Evolutionary conservation across 2,329 filamentous ascomycete species (phyloP).

Genomic region (Ceratocystis alfenasii): DNA sequence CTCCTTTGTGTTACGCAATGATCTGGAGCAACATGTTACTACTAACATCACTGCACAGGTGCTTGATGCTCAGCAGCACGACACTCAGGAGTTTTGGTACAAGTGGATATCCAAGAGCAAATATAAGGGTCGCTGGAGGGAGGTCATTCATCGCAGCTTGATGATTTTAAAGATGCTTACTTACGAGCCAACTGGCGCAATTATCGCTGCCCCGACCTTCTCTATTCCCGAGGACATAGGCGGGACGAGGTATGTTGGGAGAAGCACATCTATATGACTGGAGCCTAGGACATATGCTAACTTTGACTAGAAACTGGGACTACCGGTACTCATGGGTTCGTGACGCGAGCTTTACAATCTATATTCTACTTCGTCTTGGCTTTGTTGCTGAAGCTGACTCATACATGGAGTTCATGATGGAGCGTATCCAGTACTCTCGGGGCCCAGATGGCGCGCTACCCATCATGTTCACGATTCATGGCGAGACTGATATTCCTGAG

Average conservation of each 20-base stretch:
- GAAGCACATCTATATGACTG: neutral
- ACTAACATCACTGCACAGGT: conserved; percentile 45
- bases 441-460: conserved; percentile 51
- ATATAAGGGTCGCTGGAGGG: conserved; percentile 61
- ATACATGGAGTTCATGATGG: conserved; percentile 67
- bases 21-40: conserved; percentile 46
- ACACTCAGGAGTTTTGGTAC: conserved; percentile 60
- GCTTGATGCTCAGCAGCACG: conserved; percentile 52
- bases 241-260: conserved; percentile 36
- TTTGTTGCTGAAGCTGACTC: conserved; percentile 65
- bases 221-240: conserved; percentile 65
- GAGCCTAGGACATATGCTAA: conserved; percentile 8
- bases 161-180: conserved; percentile 67
- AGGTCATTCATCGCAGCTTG: conserved; percentile 58
- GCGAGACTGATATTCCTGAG: conserved; percentile 63
- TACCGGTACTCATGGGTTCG: conserved; percentile 70
- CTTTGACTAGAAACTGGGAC: conserved; percentile 48
- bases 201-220: conserved; percentile 65
- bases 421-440: conserved; percentile 53
- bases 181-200: conserved; percentile 66
- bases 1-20: conserved; percentile 56
- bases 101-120: conserved; percentile 59
- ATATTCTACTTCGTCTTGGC: conserved; percentile 63
- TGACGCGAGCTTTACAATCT: conserved; percentile 66
- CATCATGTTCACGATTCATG: conserved; percentile 72